phyloP scores from a whole-genome alignment of 2,329 filamentous ascomycete genomes.

The Cryphonectria carpinicola region DNA sequence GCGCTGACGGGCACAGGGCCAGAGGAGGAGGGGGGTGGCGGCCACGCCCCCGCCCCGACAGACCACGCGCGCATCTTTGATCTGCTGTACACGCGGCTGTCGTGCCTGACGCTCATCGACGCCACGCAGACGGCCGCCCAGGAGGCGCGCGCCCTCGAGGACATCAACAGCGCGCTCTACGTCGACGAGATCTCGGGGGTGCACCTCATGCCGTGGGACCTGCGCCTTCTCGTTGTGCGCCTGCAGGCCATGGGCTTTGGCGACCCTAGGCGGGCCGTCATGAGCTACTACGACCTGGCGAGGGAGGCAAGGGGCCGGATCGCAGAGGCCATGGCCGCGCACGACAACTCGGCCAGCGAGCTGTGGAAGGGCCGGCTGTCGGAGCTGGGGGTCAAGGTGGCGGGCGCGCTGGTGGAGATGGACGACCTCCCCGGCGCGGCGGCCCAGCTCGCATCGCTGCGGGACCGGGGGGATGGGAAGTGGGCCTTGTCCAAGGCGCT shows the following conservation, averaged over 20 bases:
- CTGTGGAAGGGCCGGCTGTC: slow-evolving; percentile 74
- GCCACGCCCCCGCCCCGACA: slow-evolving; percentile 47
- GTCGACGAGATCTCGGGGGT: slow-evolving; percentile 55
- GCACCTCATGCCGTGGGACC: slow-evolving; percentile 83
- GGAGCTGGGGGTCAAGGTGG: slow-evolving; percentile 73
- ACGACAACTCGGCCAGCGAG: slow-evolving; percentile 58
- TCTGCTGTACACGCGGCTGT: slow-evolving; percentile 79
- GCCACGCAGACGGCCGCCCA: slow-evolving; percentile 70
- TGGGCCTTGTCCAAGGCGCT: slow-evolving; percentile 61
- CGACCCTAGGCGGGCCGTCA: slow-evolving; percentile 81
- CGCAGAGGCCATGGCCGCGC: slow-evolving; percentile 46
- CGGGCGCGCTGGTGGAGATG: slow-evolving; percentile 77
- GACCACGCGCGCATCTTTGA: slow-evolving; percentile 72
- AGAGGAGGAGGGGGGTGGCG: neutral
- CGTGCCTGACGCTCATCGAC: slow-evolving; percentile 80
- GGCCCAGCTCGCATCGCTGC: slow-evolving; percentile 69
- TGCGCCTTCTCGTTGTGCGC: slow-evolving; percentile 81
- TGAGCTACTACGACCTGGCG: slow-evolving; percentile 88
- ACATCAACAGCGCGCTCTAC: slow-evolving; percentile 63
- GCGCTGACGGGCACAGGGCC: slow-evolving; percentile 57
- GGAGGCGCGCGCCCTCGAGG: slow-evolving; percentile 66
- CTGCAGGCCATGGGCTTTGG: slow-evolving; percentile 85
- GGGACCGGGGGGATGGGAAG: slow-evolving; percentile 43
- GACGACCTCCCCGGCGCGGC: slow-evolving; percentile 82
- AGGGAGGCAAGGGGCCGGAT: slow-evolving; percentile 72